Evolutionary conservation across 768 basidiomycete species (phyloP).

Genomic region (Rhodotorula paludigena): DNA sequence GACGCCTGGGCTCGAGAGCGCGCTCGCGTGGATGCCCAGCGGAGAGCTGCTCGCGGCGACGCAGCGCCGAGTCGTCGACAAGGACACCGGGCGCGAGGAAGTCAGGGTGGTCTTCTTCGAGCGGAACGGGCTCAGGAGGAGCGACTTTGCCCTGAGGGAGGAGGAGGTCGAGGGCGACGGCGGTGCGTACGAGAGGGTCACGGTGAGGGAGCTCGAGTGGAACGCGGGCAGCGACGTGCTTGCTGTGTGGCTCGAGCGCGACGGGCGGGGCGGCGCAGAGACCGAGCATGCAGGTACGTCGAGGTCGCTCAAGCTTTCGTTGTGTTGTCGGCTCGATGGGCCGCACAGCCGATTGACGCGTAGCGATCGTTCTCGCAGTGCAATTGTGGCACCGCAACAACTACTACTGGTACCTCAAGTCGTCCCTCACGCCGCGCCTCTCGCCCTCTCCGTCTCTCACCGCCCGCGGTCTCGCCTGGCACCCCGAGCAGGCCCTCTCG

Average conservation of each 20-base stretch:
- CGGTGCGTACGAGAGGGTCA: no score
- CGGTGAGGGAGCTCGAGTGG: conserved; percentile 73
- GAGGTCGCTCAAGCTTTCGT: not conserved
- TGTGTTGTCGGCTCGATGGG: no score
- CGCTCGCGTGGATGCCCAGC: conserved; percentile 76
- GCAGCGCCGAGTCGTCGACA: conserved; percentile 65
- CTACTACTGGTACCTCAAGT: conserved; percentile 97
- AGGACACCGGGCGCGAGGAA: conserved; percentile 56
- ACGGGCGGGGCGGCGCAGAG: not conserved
- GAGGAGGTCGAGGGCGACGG: conserved; percentile 50
- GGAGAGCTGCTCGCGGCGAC: conserved; percentile 78
- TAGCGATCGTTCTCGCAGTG: conserved; percentile 51
- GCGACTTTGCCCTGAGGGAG: conserved; percentile 67
- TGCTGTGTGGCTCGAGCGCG: conserved; percentile 72
- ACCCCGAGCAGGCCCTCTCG: conserved; percentile 68
- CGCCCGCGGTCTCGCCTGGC: conserved; percentile 64
- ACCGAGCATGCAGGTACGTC: conserved; percentile 64
- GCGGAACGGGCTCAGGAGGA: conserved; percentile 85
- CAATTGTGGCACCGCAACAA: conserved; percentile 94
- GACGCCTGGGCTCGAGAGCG: conserved; percentile 73
- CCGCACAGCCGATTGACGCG: no score
- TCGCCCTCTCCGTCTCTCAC: not conserved
- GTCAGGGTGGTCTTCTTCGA: conserved; percentile 93
- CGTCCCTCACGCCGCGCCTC: conserved; percentile 60
- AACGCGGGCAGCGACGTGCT: conserved; percentile 81